Conservation (phyloP, 805 yeast genomes). For the Myxozyma mucilagina region DNA sequence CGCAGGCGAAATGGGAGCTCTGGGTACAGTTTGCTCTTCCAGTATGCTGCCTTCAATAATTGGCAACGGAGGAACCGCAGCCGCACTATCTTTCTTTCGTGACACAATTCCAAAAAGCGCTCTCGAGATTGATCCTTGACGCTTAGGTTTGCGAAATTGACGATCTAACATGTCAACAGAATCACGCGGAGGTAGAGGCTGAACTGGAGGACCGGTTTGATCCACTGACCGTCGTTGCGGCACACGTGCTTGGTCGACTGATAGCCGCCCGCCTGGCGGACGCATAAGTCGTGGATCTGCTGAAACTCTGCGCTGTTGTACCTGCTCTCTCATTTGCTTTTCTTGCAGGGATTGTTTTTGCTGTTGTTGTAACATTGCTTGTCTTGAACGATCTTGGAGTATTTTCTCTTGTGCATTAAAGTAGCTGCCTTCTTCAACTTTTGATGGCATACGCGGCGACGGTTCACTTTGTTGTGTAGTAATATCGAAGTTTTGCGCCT, state of each 20-base stretch:
- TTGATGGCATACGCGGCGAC: too few relatives aligned
- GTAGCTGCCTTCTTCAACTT: too few relatives aligned
- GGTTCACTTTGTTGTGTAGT: too few relatives aligned
- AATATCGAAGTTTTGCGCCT: too few relatives aligned
- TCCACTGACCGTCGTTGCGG: neutral
- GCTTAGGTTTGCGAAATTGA: neutral
- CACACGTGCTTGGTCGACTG: neutral
- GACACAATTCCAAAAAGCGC: conserved; percentile 5
- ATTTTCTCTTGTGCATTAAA: too few relatives aligned
- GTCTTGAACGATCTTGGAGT: too few relatives aligned
- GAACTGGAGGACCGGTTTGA: neutral
- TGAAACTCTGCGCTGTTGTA: too few relatives aligned
- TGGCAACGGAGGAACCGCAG: conserved; percentile 2
- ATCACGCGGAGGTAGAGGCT: neutral
- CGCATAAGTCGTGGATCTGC: neutral
- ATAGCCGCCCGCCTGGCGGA: neutral
- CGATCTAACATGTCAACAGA: neutral
- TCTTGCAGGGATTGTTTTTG: neutral
- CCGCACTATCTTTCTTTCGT: neutral
- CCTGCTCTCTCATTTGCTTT: neutral
- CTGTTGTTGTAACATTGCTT: neutral
- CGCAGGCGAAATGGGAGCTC: neutral
- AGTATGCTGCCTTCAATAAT: neutral
- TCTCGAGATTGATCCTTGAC: conserved; percentile 4
- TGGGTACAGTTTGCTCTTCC: neutral